Conservation (phyloP, 306 rosid species). For the Cajanus cajan region DNA sequence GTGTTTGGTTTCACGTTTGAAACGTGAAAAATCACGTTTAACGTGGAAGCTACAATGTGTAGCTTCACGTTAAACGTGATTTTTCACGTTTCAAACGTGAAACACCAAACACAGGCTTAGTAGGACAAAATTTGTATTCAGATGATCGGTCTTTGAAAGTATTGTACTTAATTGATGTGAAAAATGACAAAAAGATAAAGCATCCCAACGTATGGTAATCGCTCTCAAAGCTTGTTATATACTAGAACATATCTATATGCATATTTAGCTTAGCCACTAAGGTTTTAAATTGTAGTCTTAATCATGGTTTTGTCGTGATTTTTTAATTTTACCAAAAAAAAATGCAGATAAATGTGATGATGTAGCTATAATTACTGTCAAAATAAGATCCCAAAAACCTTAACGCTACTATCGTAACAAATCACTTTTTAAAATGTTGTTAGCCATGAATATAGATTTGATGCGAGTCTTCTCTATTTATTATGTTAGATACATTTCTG, state of each 20-base stretch:
- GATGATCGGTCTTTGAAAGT: not conserved
- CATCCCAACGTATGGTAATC: not conserved
- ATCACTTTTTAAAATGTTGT: not conserved
- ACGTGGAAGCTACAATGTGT: too few relatives aligned
- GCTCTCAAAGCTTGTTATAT: not conserved
- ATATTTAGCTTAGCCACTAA: not conserved
- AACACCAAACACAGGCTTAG: too few relatives aligned
- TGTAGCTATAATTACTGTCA: too few relatives aligned
- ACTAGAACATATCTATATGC: not conserved
- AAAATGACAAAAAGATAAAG: conserved; percentile 1
- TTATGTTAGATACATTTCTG: not conserved
- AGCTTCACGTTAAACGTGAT: too few relatives aligned
- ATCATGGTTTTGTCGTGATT: not conserved
- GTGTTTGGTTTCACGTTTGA: too few relatives aligned
- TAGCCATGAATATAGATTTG: not conserved
- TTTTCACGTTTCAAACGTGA: too few relatives aligned
- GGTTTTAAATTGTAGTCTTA: not conserved
- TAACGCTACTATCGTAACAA: not conserved
- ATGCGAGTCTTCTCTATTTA: not conserved
- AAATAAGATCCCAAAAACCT: too few relatives aligned
- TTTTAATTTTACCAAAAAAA: not conserved
- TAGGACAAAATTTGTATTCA: conserved; percentile 33
- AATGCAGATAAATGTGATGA: not conserved
- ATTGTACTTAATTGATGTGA: conserved; percentile 9
- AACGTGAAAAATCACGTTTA: too few relatives aligned